Evolutionary conservation across 176 grass and related monocot genomes (phyloP), one percentile per base, ranked within the genome.

Genomic region (Miscanthus lutarioriparius): DNA sequence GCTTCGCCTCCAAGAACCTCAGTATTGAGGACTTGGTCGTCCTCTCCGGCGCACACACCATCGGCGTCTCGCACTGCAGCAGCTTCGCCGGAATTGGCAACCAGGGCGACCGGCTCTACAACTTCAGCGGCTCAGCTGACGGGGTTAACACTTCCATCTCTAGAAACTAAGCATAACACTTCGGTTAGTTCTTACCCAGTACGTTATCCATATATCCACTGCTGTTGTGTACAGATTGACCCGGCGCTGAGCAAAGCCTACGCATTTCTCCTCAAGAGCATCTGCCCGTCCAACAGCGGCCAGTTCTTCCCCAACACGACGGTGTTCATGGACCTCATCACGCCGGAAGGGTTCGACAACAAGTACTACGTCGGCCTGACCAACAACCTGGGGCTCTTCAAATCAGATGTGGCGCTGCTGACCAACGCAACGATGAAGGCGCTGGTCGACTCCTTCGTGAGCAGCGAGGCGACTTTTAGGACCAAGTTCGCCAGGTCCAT

Each of bases 41-140:
- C 16, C 88, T 95, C 51, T 95, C 90, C 0, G 93, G 93, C 53
- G 88, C 90, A 0, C 93, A 95, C 66, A 85, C 83, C 13, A 64
- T 95, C 6, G 93, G 93, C 38, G 74, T 90, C 6, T 92, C 90
- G 1, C 93, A 88, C 10, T 92, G 90, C 78, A 11, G 0, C 70
- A 27, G 37, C 70, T 95, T 92, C 78, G 9, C 70, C 40, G 70
- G 23, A 15, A 9, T 41, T 3, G 7, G 25, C 25, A 48, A 14
- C 23, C 43, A 1, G 13, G 6, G 0, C 4, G 64, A 77, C 11
- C 70, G 82, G 1, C 15, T 95, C 38, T 92, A 92, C 54, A 73
- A 58, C 59, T 86, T 89, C 79, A 20, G 51, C 58, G 84, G 87
- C 86, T 79, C 88, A 25, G 39, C 80, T 32, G 86, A 73, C 56